phyloP scores from a whole-genome alignment of 441 rosid species.

The Corymbia calophylla region DNA sequence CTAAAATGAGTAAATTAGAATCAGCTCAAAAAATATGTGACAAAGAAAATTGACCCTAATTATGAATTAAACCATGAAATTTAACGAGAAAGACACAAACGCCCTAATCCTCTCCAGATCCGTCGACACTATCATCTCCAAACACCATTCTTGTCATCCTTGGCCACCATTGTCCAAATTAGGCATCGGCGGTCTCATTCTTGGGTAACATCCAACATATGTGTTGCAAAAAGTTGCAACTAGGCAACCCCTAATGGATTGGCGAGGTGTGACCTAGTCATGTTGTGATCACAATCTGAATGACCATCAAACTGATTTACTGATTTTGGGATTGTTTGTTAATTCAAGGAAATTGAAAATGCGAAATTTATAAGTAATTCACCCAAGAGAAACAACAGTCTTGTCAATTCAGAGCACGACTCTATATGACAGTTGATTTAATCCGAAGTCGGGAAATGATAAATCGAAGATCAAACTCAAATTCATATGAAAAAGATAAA shows the following conservation, averaged over 20 bases:
- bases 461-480: neutral
- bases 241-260: neutral
- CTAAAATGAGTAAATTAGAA: neutral
- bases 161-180: neutral
- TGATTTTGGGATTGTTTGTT: neutral
- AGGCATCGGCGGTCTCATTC: neutral
- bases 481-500: neutral
- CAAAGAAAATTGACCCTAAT: neutral
- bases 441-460: neutral
- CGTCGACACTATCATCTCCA: fast-evolving
- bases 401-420: neutral
- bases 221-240: neutral
- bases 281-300: neutral
- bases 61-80: neutral
- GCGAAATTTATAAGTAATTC: neutral
- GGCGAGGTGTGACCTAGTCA: too few species aligned
- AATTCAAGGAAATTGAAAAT: neutral
- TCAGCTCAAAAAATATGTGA: neutral
- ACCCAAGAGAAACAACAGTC: neutral
- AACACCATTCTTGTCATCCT: neutral
- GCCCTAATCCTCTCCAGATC: neutral
- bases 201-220: neutral
- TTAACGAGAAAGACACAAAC: neutral
- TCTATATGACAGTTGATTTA: neutral
- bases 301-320: neutral